phyloP scores from a whole-genome alignment of 768 basidiomycete genomes.

The Pleurotus eryngii region DNA sequence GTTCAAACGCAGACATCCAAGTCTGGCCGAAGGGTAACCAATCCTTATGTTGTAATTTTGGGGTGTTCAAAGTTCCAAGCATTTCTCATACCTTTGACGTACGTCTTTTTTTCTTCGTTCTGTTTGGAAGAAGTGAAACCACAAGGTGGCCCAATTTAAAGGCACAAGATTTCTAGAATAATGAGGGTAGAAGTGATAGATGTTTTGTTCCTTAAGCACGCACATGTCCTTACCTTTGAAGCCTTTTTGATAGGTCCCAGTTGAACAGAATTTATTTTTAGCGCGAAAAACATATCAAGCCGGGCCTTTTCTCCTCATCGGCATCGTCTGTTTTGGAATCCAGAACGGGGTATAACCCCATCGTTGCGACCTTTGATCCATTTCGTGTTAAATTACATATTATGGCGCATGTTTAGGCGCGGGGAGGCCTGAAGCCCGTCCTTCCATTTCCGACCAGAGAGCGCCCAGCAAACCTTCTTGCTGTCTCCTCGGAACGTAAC shows the following conservation, averaged over 20 bases:
- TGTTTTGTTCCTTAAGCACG: slow-evolving; percentile 1
- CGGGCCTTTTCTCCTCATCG: not conserved
- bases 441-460: too few species aligned
- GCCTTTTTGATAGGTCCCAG: not conserved
- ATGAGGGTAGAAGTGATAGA: not conserved
- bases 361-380: too few species aligned
- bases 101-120: not conserved
- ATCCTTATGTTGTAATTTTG: not conserved
- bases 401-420: not conserved
- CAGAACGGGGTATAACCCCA: not conserved
- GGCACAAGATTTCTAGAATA: slow-evolving; percentile 2
- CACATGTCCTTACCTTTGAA: slow-evolving; percentile 2
- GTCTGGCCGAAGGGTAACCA: not conserved
- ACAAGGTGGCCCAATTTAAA: not conserved
- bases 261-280: not conserved
- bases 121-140: slow-evolving; percentile 1
- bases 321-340: not conserved
- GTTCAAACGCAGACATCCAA: not conserved
- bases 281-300: not conserved
- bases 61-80: not conserved
- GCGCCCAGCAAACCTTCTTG: not conserved
- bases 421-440: not conserved
- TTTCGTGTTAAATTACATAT: not conserved
- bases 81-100: slow-evolving; percentile 3
- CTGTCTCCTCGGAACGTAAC: not conserved